A percentile compares a stretch with the other conserved stretches of the same genome.
Evolutionary conservation across 1,284 basidiomycete species (phyloP).

Genomic region (Wallemia ichthyophaga): DNA sequence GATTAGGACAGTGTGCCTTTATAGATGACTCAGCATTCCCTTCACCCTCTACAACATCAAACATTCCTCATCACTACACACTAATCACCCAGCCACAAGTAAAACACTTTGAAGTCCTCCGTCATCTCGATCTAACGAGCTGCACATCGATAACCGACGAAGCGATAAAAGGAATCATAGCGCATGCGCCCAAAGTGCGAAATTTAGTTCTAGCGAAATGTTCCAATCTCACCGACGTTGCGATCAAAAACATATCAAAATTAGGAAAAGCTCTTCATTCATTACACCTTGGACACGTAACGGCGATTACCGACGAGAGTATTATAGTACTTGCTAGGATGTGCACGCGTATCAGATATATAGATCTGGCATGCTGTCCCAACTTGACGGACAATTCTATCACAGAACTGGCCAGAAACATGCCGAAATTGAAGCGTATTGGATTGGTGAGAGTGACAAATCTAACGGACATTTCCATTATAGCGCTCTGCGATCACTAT

Average conservation of each 20-base stretch:
- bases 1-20: slow-evolving; percentile 44
- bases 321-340: slow-evolving; percentile 52
- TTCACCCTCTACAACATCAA: slow-evolving; percentile 20
- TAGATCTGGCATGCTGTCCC: slow-evolving; percentile 89
- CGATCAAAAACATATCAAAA: slow-evolving; percentile 53
- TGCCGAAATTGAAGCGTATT: slow-evolving; percentile 74
- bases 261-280: slow-evolving; percentile 82
- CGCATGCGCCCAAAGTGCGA: slow-evolving; percentile 63
- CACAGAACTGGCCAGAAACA: slow-evolving; percentile 46
- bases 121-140: slow-evolving; percentile 66
- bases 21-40: slow-evolving; percentile 73
- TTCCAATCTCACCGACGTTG: slow-evolving; percentile 46
- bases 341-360: slow-evolving; percentile 79
- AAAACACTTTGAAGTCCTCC: slow-evolving; percentile 41
- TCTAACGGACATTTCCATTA: slow-evolving; percentile 75
- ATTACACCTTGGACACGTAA: slow-evolving; percentile 60
- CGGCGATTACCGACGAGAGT: slow-evolving; percentile 51
- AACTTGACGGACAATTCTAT: slow-evolving; percentile 77
- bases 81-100: slow-evolving; percentile 18
- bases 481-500: slow-evolving; percentile 41
- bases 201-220: slow-evolving; percentile 85
- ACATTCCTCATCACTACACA: slow-evolving; percentile 3
- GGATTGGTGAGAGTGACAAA: slow-evolving; percentile 75
- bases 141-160: slow-evolving; percentile 58
- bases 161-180: slow-evolving; percentile 64